Evolutionary conservation across 768 basidiomycete species (phyloP), one percentile per base, ranked within the genome.

Genomic region (Dacryopinax spathularia): DNA sequence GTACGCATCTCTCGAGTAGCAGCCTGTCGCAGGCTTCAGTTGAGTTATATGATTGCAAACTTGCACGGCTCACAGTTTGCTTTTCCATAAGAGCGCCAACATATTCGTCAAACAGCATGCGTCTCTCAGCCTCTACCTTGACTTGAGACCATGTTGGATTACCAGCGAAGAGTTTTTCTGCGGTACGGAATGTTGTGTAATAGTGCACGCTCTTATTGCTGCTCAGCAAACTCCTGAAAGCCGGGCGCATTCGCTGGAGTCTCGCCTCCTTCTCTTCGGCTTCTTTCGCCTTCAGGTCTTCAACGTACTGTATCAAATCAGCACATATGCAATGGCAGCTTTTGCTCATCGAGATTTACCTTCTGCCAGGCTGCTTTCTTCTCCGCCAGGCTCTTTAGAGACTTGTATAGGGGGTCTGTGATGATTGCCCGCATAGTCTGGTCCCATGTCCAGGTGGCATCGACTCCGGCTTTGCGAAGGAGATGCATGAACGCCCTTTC

Each of bases 351-450:
- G 2, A 31, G 25, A 72, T 81, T 36, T 62, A 91, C 93, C 82
- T 93, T 92, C 75, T 94, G 90, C 83, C 90, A 99, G 63, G 87
- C 84, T 62, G 85, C 78, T 77, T 96, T 98, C 77, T 93, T 94
- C 76, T 99, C 93, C 16, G 91, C 91, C 59, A 97, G 80, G 44
- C 88, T 91, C 72, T 88, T 89, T 65, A 99, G 79, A 43, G 92
- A 88, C 77, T 91, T 94, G 77, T 97, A 99, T 67, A 96, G 75
- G 43, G 96, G 95, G 78, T 98, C 95, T 69, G 92, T 97, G 75
- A 99, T 95, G 74, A 96, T 92, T 69, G 91, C 88, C 72, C 94
- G 83, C 90, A 98, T 96, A 61, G 93, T 92, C 77, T 90, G 86
- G 73, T 99, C 96, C 96, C 96, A 99, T 34, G 91, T 91, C 89